phyloP scores from a whole-genome alignment of 2,329 filamentous ascomycete genomes.

The Clonostachys rhizophaga region DNA sequence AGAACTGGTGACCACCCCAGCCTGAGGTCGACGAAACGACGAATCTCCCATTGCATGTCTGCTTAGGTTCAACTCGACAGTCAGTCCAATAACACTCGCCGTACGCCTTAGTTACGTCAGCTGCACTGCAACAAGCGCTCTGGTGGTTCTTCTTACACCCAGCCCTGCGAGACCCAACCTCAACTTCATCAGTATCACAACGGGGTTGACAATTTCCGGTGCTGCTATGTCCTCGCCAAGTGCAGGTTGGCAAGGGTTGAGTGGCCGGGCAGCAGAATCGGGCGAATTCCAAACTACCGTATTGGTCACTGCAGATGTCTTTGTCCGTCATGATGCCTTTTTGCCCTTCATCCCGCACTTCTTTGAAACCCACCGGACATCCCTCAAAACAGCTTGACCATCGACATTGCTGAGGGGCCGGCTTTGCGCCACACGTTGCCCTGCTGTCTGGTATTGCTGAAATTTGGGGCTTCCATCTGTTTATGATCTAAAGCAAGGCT shows the following conservation, averaged over 20 bases:
- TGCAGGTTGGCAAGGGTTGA: constrained; percentile 4
- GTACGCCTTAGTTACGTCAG: constrained; percentile 2
- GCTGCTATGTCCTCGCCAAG: constrained; percentile 9
- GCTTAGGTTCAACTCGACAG: no score
- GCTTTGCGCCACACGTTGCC: background rate
- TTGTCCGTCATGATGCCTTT: constrained; percentile 4
- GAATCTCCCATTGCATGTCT: no score
- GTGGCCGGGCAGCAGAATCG: constrained; percentile 3
- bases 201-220: constrained; percentile 8
- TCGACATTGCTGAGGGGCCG: constrained; percentile 1
- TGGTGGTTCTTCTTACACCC: constrained; percentile 6
- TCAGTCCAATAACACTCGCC: constrained; percentile 6
- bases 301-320: background rate
- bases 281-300: background rate
- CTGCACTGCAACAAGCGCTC: constrained; percentile 7
- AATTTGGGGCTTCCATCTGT: background rate
- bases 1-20: no score
- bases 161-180: constrained; percentile 4
- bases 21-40: no score
- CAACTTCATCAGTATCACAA: constrained; percentile 6
- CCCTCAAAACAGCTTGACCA: constrained; percentile 5
- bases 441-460: background rate
- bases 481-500: background rate
- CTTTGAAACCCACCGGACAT: constrained; percentile 5
- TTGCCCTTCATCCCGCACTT: constrained; percentile 1